Evolutionary conservation across 2,329 filamentous ascomycete species (phyloP).

Genomic region (Ophiostoma piceae): DNA sequence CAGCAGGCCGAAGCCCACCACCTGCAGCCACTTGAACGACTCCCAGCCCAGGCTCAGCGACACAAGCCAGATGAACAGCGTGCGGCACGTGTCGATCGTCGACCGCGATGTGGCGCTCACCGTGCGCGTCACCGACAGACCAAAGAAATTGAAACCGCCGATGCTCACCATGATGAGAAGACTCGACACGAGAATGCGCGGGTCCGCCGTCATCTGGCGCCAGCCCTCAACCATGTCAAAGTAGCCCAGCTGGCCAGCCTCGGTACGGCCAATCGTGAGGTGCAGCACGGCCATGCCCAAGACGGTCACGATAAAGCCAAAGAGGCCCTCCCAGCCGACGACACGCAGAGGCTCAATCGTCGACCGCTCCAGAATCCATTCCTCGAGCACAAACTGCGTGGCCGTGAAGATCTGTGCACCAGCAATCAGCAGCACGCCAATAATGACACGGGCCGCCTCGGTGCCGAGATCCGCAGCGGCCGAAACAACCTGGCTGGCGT

Average conservation of each 20-base stretch:
- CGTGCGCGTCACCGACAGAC: constrained; percentile 80
- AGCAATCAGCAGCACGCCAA: constrained; percentile 86
- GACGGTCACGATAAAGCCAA: constrained; percentile 77
- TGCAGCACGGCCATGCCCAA: constrained; percentile 77
- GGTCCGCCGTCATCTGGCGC: constrained; percentile 69
- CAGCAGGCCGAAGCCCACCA: constrained; percentile 77
- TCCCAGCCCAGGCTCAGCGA: constrained; percentile 94
- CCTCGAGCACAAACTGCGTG: constrained; percentile 91
- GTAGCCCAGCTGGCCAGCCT: constrained; percentile 69
- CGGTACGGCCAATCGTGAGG: constrained; percentile 67
- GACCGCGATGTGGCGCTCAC: constrained; percentile 91
- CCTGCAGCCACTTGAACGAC: constrained; percentile 94
- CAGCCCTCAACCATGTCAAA: constrained; percentile 88
- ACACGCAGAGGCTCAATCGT: constrained; percentile 74
- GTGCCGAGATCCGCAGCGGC: constrained; percentile 37
- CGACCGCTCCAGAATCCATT: constrained; percentile 72
- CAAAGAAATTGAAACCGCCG: constrained; percentile 99
- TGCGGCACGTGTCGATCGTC: constrained; percentile 95
- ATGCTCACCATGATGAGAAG: constrained; percentile 96
- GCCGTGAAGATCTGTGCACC: constrained; percentile 95
- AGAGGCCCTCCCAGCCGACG: constrained; percentile 93
- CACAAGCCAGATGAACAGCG: constrained; percentile 96
- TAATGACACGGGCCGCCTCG: constrained; percentile 60
- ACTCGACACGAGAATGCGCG: constrained; percentile 67
- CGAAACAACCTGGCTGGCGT: constrained; percentile 26